Percentiles rank a stretch among this genome's conserved stretches.
phyloP scores from a whole-genome alignment of 225 moss, liverwort and hornwort genomes.

The Straminergon stramineum region DNA sequence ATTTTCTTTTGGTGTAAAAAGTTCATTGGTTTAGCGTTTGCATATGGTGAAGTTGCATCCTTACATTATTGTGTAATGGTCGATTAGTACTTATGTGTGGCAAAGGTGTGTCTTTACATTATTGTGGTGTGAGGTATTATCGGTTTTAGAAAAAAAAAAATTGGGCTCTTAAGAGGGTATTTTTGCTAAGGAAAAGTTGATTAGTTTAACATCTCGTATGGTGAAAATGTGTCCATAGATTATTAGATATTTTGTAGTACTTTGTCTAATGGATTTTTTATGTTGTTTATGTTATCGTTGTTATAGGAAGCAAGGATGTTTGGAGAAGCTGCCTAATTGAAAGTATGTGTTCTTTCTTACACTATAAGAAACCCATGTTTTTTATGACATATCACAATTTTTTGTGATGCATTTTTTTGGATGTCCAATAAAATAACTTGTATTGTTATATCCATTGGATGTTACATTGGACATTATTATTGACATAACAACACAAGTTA shows the following conservation, averaged over 20 bases:
- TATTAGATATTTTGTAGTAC: neutral
- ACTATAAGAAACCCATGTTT: too few species aligned
- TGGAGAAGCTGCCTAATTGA: fast-evolving
- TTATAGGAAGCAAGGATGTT: neutral
- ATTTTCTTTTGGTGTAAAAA: neutral
- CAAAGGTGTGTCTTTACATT: neutral
- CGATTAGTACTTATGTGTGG: neutral
- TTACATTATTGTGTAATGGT: neutral
- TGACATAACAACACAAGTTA: too few species aligned
- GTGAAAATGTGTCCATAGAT: neutral
- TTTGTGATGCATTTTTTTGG: too few species aligned
- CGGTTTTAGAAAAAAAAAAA: neutral
- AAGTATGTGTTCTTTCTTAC: neutral
- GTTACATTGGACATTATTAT: too few species aligned
- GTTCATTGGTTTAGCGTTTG: neutral
- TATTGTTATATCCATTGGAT: too few species aligned
- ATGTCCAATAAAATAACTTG: too few species aligned
- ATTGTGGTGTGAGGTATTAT: neutral
- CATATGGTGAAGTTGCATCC: neutral
- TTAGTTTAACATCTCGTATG: neutral
- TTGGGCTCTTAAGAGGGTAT: neutral
- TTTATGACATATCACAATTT: too few species aligned
- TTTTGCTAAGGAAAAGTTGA: neutral
- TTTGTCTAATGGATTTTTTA: neutral
- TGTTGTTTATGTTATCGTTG: neutral